Evolutionary conservation across 176 grass and related monocot species (phyloP).

Genomic region (Lolium rigidum): DNA sequence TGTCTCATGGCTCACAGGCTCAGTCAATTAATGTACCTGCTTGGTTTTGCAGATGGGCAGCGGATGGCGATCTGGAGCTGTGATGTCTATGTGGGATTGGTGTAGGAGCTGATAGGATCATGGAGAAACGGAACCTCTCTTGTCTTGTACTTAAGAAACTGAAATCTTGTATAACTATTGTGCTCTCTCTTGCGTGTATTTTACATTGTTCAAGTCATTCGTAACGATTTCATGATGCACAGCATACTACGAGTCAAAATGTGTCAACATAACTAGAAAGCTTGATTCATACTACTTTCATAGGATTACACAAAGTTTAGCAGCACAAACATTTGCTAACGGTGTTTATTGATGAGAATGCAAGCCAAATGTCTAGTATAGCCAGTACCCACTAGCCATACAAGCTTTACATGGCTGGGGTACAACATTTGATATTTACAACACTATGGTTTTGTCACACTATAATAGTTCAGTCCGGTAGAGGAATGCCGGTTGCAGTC

Average conservation of each 20-base stretch:
- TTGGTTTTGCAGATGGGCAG: conserved; percentile 36
- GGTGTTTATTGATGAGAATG: background rate
- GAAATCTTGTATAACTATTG: conserved; percentile 35
- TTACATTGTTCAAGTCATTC: conserved; percentile 40
- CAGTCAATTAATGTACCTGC: background rate
- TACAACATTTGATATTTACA: background rate
- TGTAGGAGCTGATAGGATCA: conserved; percentile 40
- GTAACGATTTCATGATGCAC: conserved; percentile 22
- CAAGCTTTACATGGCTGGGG: background rate
- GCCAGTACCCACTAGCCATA: background rate
- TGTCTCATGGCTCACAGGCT: background rate
- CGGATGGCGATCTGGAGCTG: conserved; percentile 31
- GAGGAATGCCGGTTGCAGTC: background rate
- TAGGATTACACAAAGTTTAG: background rate
- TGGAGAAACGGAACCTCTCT: conserved; percentile 40
- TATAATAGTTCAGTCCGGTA: background rate
- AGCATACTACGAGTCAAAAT: background rate
- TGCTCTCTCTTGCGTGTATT: conserved; percentile 27
- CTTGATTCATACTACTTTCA: background rate
- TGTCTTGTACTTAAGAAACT: conserved; percentile 42
- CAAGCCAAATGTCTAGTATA: background rate
- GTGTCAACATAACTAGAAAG: background rate
- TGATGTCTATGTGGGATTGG: conserved; percentile 21
- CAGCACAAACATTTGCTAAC: background rate
- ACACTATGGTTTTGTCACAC: background rate